Evolutionary conservation across 768 basidiomycete species (phyloP), one percentile per base, ranked within the genome.

Genomic region (Glaciozyma martinii): DNA sequence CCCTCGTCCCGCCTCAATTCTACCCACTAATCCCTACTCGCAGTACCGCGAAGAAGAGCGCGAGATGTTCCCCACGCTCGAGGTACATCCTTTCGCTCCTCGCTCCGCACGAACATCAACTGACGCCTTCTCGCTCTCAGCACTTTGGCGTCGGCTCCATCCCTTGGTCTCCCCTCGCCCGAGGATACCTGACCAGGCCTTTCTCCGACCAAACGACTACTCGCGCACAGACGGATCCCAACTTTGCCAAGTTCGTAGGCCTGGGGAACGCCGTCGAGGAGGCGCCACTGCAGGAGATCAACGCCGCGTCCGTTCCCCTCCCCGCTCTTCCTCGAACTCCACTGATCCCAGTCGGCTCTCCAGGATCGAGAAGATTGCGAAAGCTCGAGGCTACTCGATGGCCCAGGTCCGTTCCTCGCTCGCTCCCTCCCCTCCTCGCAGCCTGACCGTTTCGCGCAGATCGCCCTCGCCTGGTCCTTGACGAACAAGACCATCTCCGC

Each of bases 141-240:
- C 53, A 46, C 23, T 58, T 61, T 50, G 82, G 82, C 40, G 81
- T 82, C 30, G 84, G 82, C 0, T 74, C 79, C 25, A 83, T 84
- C 56, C 82, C 83, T 0, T 85, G 84, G 83, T 82, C 81, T 15
- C 82, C 83, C 0, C 78, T 84, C 23, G 82, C 78, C 15, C 75
- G 77, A 27, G 79, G 79, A 13, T 73, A 73, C 60, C 75, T 77
- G 52, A 73, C 76, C 23, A 74, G 78, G 43, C 76, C 79, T 18
- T 44, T 30, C 19, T n/a, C 43, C 10, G 61, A 65, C 15, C 66
- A 67, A 49, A n/a, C 61, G 56, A 60, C 69, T 7, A 56, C 40
- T 13, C 66, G 70, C 37, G 60, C 63, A 0, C 44, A 62, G 46
- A 53, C 56, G 9, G 62, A 64, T 40, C 56, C 54, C n/a, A 62